These are phyloP conservation scores for Acer negundo DNA, from an alignment of 345 rosid species.

Conservation along the genomic window DNA sequence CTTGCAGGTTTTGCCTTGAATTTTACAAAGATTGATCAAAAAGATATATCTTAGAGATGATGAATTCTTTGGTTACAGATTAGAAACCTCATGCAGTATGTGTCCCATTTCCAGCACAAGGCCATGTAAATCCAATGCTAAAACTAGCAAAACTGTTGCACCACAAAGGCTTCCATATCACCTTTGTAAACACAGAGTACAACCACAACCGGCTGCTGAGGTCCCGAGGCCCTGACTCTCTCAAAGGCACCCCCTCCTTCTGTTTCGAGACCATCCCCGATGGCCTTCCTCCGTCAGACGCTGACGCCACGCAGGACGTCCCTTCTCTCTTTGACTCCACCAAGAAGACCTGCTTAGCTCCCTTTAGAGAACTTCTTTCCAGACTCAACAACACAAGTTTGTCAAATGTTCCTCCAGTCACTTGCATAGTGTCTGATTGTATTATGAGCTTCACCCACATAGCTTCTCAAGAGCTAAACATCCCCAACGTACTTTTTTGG, in stretches of 20 bases:
- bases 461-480: constrained; percentile 27
- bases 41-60: too few relatives aligned
- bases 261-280: constrained; percentile 22
- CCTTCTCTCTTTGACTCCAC: not conserved
- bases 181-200: too few relatives aligned
- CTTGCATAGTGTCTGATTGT: constrained; percentile 25
- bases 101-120: too few relatives aligned
- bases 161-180: too few relatives aligned
- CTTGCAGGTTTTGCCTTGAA: too few relatives aligned
- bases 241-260: constrained; percentile 32
- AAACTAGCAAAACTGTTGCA: too few relatives aligned
- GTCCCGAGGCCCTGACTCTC: constrained; percentile 27
- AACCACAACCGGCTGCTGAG: constrained; percentile 26
- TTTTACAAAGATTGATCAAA: too few relatives aligned
- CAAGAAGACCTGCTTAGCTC: constrained; percentile 18
- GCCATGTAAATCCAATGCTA: too few relatives aligned
- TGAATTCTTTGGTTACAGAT: too few relatives aligned
- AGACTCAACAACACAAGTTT: not conserved
- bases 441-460: constrained; percentile 30
- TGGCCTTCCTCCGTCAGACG: not conserved
- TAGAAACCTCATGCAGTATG: too few relatives aligned
- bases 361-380: constrained; percentile 23
- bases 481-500: constrained; percentile 22
- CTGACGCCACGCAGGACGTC: not conserved
- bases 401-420: not conserved